A percentile compares a stretch with the other conserved stretches of the same genome.
Conservation (phyloP, 2,329 filamentous ascomycete genomes). For the Colletotrichum lupini region DNA sequence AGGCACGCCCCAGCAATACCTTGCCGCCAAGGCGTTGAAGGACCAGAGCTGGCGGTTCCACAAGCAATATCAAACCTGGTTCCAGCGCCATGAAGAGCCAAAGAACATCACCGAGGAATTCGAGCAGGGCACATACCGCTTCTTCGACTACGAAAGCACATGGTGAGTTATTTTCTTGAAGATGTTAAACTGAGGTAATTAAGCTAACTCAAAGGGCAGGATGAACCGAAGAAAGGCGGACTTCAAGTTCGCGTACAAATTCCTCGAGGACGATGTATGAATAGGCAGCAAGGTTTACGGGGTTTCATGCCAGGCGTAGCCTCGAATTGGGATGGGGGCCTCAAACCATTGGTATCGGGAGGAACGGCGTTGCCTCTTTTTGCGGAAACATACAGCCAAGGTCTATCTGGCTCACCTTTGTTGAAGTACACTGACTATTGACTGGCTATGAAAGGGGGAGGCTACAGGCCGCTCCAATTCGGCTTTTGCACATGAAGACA, state of each 20-base stretch:
- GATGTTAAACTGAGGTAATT: slow-evolving; percentile 33
- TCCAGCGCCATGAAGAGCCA: slow-evolving; percentile 97
- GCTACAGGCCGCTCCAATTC: slow-evolving; percentile 10
- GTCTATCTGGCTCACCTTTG: slow-evolving; percentile 27
- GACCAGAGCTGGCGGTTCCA: slow-evolving; percentile 99
- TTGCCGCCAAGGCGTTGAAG: slow-evolving; percentile 96
- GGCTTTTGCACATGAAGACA: slow-evolving; percentile 18
- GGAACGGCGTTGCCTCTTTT: slow-evolving; percentile 35
- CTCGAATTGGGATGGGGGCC: slow-evolving; percentile 30
- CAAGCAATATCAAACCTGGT: slow-evolving; percentile 99
- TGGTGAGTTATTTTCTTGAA: slow-evolving; percentile 72
- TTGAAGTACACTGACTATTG: slow-evolving; percentile 33
- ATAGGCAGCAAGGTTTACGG: slow-evolving; percentile 22
- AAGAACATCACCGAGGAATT: slow-evolving; percentile 99
- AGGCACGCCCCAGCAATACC: slow-evolving; percentile 93
- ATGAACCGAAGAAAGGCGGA: slow-evolving; percentile 99
- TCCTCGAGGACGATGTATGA: slow-evolving; percentile 90
- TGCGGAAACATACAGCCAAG: slow-evolving; percentile 29
- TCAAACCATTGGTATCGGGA: slow-evolving; percentile 23
- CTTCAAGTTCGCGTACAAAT: slow-evolving; percentile 98
- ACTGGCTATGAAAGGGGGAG: slow-evolving; percentile 22
- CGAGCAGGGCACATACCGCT: slow-evolving; percentile 98
- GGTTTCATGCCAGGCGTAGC: slow-evolving; percentile 33
- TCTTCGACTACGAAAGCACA: slow-evolving; percentile 99
- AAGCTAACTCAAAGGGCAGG: slow-evolving; percentile 62